Evolutionary conservation across 1,284 basidiomycete genomes (phyloP).

Genomic region (Singerocomus inundabilis): DNA sequence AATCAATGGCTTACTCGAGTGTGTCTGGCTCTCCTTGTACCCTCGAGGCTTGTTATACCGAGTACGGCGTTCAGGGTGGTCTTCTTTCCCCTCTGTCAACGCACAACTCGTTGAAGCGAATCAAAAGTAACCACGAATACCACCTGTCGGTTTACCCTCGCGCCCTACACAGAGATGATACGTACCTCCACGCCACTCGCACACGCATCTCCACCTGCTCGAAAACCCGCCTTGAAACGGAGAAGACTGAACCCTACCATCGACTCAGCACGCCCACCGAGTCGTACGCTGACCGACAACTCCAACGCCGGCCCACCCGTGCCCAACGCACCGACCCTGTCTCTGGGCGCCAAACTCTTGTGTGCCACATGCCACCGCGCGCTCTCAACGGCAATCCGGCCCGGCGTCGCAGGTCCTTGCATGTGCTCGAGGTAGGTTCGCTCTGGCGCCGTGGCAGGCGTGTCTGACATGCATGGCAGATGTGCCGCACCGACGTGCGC

Average conservation of each 20-base stretch:
- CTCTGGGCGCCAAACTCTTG: conserved; percentile 18
- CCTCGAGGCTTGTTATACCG: not conserved
- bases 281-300: conserved; percentile 24
- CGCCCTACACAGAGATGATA: conserved; percentile 1
- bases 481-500: conserved; percentile 29
- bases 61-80: not conserved
- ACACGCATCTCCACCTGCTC: conserved; percentile 8
- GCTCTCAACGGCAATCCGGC: conserved; percentile 21
- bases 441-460: too few species aligned
- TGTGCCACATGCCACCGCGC: conserved; percentile 33
- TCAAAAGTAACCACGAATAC: not conserved
- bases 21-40: not conserved
- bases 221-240: conserved; percentile 26
- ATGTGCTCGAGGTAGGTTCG: conserved; percentile 27
- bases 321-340: not conserved
- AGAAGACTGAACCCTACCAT: conserved; percentile 22
- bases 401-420: conserved; percentile 10
- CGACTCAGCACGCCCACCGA: conserved; percentile 14
- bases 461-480: too few species aligned
- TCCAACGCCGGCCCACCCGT: conserved; percentile 16
- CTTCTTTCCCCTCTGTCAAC: not conserved
- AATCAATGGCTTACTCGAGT: conserved; percentile 25
- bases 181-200: conserved; percentile 12
- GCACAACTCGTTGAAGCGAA: not conserved
- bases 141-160: not conserved